Evolutionary conservation across 176 grass and related monocot species (phyloP).

Genomic region (Triticum urartu): DNA sequence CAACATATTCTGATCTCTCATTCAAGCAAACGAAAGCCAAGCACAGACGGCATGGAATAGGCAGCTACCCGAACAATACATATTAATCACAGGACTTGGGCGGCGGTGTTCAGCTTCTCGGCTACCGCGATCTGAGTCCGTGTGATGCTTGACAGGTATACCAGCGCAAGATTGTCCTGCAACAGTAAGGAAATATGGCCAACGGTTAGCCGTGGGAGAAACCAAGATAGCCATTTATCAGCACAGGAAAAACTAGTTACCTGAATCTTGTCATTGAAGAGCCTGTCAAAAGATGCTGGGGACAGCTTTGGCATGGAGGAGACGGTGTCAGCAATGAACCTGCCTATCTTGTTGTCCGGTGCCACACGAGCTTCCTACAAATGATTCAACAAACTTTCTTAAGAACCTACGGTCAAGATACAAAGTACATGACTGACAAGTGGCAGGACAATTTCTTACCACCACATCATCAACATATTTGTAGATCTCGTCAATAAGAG

Average conservation of each 20-base stretch:
- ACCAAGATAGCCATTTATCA: background rate
- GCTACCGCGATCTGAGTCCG: conserved; percentile 86
- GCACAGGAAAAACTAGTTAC: conserved; percentile 27
- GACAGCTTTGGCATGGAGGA: conserved; percentile 76
- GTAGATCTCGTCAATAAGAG: conserved; percentile 87
- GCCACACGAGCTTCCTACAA: conserved; percentile 65
- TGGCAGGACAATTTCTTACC: conserved; percentile 35
- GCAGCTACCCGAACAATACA: background rate
- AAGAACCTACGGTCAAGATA: background rate
- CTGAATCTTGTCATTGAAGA: conserved; percentile 94
- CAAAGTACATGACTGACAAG: background rate
- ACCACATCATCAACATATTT: conserved; percentile 95
- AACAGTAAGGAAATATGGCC: background rate
- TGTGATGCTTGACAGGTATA: conserved; percentile 89
- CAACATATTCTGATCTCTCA: conserved; percentile 27
- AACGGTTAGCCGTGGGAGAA: background rate
- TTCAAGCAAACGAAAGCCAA: conserved; percentile 17
- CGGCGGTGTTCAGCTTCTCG: conserved; percentile 88
- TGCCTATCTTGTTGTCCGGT: conserved; percentile 72
- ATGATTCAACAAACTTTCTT: background rate
- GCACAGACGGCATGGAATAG: background rate
- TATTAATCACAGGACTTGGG: conserved; percentile 67
- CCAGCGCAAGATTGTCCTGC: conserved; percentile 84
- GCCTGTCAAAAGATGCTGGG: conserved; percentile 74
- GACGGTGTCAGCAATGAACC: conserved; percentile 65